A percentile compares a stretch with the other conserved stretches of the same genome.
Evolutionary conservation across 768 basidiomycete genomes (phyloP).

Genomic region (Xerocomus spinulosus): DNA sequence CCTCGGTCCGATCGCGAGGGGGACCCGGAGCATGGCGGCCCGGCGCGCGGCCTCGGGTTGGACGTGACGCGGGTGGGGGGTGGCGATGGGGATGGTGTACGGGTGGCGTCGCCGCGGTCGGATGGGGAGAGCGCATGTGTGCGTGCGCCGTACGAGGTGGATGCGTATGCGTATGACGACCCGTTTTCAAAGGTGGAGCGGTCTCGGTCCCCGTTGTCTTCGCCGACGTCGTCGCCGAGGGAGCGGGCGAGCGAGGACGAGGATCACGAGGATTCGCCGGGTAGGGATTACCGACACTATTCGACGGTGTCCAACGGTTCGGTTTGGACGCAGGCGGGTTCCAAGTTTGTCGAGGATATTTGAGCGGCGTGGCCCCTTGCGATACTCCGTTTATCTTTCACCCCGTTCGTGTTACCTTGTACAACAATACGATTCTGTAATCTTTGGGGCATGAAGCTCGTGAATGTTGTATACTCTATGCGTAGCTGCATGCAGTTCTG

Average conservation of each 20-base stretch:
- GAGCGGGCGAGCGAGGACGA: constrained; percentile 16
- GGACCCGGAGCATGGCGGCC: background rate
- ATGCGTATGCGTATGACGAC: constrained; percentile 16
- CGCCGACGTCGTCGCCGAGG: constrained; percentile 19
- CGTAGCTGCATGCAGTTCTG: no score
- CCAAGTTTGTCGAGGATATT: constrained; percentile 45
- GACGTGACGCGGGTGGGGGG: background rate
- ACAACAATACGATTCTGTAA: no score
- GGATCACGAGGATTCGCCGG: background rate
- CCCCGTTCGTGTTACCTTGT: no score
- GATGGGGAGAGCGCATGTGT: constrained; percentile 16
- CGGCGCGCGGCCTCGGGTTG: no score
- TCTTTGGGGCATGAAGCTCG: no score
- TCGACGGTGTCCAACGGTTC: constrained; percentile 25
- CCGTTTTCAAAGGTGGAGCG: constrained; percentile 20
- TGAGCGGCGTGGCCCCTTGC: no score
- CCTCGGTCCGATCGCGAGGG: constrained; percentile 23
- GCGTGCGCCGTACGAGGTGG: background rate
- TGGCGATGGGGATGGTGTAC: background rate
- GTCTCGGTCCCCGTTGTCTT: constrained; percentile 30
- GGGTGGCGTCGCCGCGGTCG: constrained; percentile 24
- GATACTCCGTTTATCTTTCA: no score
- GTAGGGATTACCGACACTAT: constrained; percentile 10
- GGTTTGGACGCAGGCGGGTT: constrained; percentile 42
- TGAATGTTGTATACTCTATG: no score